A percentile compares a stretch with the other conserved stretches of the same genome.
Conservation (phyloP, 495 filamentous ascomycete genomes). For the Viridothelium virens region DNA sequence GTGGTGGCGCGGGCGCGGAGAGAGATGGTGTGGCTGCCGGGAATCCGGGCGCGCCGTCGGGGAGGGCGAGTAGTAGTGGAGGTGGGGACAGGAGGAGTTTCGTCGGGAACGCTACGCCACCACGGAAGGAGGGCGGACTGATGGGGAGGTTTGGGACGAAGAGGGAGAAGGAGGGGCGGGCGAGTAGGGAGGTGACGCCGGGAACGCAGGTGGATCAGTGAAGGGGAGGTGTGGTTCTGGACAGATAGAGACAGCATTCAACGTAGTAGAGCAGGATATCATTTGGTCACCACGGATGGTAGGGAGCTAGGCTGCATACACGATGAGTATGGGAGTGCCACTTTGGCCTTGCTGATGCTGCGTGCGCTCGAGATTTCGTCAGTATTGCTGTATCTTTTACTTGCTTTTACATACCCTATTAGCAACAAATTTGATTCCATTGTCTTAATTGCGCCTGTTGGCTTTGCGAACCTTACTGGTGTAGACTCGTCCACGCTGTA, state of each 20-base stretch:
- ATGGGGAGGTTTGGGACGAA: constrained; percentile 12
- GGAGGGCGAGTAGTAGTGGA: constrained; percentile 11
- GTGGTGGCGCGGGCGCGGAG: constrained; percentile 19
- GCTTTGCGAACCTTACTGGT: too few species aligned
- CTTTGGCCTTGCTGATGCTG: not conserved
- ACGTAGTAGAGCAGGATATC: too few species aligned
- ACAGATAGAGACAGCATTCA: too few species aligned
- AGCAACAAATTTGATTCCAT: not conserved
- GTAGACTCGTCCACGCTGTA: too few species aligned
- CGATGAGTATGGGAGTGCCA: not conserved
- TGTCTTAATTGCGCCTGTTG: not conserved
- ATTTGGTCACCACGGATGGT: not conserved
- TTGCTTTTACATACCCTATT: constrained; percentile 6
- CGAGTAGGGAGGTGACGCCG: constrained; percentile 9
- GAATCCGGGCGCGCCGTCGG: not conserved
- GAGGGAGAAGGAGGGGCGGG: constrained; percentile 9
- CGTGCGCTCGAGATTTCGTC: not conserved
- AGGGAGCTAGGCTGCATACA: not conserved
- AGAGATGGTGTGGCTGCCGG: not conserved
- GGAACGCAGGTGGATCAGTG: not conserved
- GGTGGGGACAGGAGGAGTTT: constrained; percentile 8
- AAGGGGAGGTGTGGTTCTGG: not conserved
- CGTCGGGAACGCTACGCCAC: not conserved
- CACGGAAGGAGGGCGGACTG: constrained; percentile 1
- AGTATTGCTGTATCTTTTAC: not conserved